Percentiles rank a stretch among this genome's conserved stretches.
phyloP scores from a whole-genome alignment of 2,329 filamentous ascomycete species.

The Teratosphaeria gauchensis region DNA sequence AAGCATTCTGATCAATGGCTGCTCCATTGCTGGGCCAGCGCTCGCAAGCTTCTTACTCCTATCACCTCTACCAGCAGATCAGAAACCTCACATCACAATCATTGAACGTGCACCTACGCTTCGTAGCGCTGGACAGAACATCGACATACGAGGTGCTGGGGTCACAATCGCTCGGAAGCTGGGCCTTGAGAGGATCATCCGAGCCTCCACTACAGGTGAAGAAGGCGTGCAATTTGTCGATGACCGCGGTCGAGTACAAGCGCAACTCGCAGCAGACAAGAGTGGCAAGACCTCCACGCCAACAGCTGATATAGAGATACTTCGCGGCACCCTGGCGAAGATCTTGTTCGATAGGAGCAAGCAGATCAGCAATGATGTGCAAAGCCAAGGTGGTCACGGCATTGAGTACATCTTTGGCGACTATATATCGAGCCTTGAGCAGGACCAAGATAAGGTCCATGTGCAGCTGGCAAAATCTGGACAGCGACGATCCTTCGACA shows the following conservation, averaged over 20 bases:
- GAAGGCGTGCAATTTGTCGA: constrained; percentile 23
- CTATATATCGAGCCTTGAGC: constrained; percentile 12
- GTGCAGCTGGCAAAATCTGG: constrained; percentile 19
- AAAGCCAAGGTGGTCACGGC: constrained; percentile 13
- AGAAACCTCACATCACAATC: constrained; percentile 20
- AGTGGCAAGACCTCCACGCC: constrained; percentile 17
- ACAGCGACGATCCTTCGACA: constrained; percentile 12
- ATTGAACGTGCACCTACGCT: constrained; percentile 16
- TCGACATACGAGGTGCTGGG: constrained; percentile 24
- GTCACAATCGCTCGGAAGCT: constrained; percentile 20
- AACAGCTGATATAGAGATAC: constrained; percentile 25
- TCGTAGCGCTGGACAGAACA: constrained; percentile 21
- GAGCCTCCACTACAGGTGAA: constrained; percentile 17
- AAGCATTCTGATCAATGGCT: constrained; percentile 21
- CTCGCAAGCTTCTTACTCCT: constrained; percentile 20
- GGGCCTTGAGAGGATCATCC: constrained; percentile 20
- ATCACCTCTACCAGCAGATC: constrained; percentile 2
- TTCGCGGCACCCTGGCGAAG: constrained; percentile 19
- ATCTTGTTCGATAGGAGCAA: constrained; percentile 14
- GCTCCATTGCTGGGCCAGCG: constrained; percentile 20
- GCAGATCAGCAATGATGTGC: constrained; percentile 12
- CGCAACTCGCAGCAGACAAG: constrained; percentile 15
- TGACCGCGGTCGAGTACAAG: constrained; percentile 11
- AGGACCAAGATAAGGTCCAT: constrained; percentile 16
- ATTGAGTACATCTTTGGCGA: constrained; percentile 24